These are phyloP conservation scores for Dysphania ambrosioides DNA, from an alignment of 148 eudicot species.

Conservation along the genomic window DNA sequence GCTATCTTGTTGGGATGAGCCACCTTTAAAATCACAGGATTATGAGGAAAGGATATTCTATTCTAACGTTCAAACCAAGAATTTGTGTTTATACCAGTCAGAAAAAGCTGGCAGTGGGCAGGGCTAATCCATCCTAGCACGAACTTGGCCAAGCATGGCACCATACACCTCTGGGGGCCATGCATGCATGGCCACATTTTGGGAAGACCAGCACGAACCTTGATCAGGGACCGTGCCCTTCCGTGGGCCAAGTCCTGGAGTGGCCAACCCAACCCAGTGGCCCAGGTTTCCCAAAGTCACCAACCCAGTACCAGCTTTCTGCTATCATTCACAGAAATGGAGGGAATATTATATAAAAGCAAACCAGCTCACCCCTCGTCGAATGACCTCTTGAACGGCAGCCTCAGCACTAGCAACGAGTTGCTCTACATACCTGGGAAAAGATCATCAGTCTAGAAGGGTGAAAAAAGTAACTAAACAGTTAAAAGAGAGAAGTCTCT, in stretches of 20 bases:
- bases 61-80: no score
- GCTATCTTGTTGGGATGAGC: slow-evolving; percentile 93
- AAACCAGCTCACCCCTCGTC: slow-evolving; percentile 63
- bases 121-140: neutral
- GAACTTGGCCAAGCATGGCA: no score
- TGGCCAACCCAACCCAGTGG: neutral
- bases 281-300: neutral
- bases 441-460: slow-evolving; percentile 14
- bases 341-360: neutral
- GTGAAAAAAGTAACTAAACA: neutral
- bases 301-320: neutral
- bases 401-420: slow-evolving; percentile 95
- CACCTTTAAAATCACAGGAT: slow-evolving; percentile 47
- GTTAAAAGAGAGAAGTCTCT: neutral
- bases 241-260: neutral
- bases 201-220: neutral
- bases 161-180: no score
- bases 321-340: neutral
- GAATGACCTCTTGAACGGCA: slow-evolving; percentile 84
- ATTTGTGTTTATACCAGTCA: neutral
- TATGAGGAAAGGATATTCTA: neutral
- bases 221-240: neutral
- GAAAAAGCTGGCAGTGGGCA: neutral
- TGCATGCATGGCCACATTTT: neutral
- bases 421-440: slow-evolving; percentile 83